Conservation (phyloP, 2,329 filamentous ascomycete genomes). For the Penicillium olsonii region DNA sequence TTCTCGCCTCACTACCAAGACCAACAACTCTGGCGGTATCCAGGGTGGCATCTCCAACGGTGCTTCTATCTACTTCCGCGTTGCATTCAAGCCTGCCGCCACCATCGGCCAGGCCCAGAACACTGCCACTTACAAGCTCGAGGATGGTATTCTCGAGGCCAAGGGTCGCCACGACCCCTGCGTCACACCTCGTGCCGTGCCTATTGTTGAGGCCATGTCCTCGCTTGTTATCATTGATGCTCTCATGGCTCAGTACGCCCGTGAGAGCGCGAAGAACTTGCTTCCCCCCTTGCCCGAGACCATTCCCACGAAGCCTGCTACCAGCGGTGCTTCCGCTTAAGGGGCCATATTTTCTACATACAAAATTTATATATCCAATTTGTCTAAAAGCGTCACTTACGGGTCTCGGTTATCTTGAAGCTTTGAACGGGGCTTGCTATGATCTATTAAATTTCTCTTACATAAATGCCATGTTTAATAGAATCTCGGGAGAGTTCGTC, state of each 20-base stretch:
- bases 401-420: background rate
- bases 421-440: background rate
- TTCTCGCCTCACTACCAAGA: slow-evolving; percentile 76
- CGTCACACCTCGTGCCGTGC: slow-evolving; percentile 81
- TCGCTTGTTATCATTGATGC: slow-evolving; percentile 85
- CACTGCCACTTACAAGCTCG: slow-evolving; percentile 77
- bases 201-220: slow-evolving; percentile 79
- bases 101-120: slow-evolving; percentile 88
- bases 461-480: background rate
- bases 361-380: slow-evolving; percentile 3
- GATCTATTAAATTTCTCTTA: slow-evolving; percentile 2
- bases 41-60: slow-evolving; percentile 96
- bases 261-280: slow-evolving; percentile 51
- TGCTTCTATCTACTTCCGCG: slow-evolving; percentile 88
- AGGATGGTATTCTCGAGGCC: slow-evolving; percentile 76
- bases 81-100: slow-evolving; percentile 92
- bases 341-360: background rate
- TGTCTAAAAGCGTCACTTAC: slow-evolving; percentile 7
- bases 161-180: slow-evolving; percentile 95
- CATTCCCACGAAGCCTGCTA: slow-evolving; percentile 38
- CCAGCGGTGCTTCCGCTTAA: slow-evolving; percentile 17
- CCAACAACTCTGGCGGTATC: slow-evolving; percentile 92
- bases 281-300: slow-evolving; percentile 46
- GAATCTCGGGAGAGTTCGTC: background rate
- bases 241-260: slow-evolving; percentile 75